These are phyloP conservation scores for Penicillium sclerotiorum DNA, from an alignment of 2,329 filamentous ascomycete species.

Conservation along the genomic window DNA sequence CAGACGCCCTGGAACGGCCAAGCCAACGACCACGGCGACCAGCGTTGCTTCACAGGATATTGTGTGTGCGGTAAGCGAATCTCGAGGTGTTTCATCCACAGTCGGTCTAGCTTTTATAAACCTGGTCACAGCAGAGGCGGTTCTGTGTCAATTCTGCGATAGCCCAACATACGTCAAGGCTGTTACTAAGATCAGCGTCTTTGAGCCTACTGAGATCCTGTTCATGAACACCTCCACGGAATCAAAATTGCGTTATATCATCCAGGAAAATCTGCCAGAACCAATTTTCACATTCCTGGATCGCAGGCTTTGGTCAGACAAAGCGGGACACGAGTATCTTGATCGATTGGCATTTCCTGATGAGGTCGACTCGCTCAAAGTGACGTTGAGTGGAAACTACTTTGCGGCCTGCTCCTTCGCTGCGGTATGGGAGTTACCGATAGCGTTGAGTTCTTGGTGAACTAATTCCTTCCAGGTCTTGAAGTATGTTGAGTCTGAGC, in stretches of 20 bases:
- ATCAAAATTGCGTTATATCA: constrained; percentile 73
- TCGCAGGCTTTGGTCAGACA: constrained; percentile 82
- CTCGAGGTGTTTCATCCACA: constrained; percentile 79
- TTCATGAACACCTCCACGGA: constrained; percentile 74
- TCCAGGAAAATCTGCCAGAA: constrained; percentile 70
- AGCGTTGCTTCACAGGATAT: constrained; percentile 67
- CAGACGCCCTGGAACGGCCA: constrained; percentile 54
- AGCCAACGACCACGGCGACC: constrained; percentile 58
- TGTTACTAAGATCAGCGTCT: constrained; percentile 80
- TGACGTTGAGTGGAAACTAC: constrained; percentile 79
- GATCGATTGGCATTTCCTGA: constrained; percentile 76
- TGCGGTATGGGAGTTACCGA: constrained; percentile 71
- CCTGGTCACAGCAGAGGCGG: constrained; percentile 77
- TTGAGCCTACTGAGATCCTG: constrained; percentile 77
- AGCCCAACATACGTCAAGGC: constrained; percentile 90
- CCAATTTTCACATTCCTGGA: constrained; percentile 67
- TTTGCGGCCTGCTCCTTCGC: constrained; percentile 84
- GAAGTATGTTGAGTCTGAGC: constrained; percentile 74
- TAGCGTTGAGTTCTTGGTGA: too few relatives aligned
- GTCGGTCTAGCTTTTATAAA: constrained; percentile 89
- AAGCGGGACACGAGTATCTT: constrained; percentile 74
- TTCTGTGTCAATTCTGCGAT: constrained; percentile 89
- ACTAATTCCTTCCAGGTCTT: constrained; percentile 60
- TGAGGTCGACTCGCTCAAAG: constrained; percentile 78
- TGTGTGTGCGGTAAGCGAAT: constrained; percentile 86